Evolutionary conservation across 2,329 filamentous ascomycete genomes (phyloP).

Genomic region (Ascocoryne sarcoides): DNA sequence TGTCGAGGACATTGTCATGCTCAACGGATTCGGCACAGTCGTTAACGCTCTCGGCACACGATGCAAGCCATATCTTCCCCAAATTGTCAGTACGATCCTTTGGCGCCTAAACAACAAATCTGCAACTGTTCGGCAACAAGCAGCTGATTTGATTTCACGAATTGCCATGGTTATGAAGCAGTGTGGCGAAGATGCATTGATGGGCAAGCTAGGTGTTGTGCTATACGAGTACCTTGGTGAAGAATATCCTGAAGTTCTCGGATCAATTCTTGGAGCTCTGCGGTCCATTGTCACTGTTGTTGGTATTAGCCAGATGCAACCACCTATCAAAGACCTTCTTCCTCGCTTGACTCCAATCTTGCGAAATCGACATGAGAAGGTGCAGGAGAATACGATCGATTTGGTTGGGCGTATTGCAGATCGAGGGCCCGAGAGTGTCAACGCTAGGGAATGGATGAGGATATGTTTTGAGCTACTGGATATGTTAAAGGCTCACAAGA

Average conservation of each 20-base stretch:
- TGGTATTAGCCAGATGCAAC: constrained; percentile 96
- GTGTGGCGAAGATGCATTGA: constrained; percentile 89
- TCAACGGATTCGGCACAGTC: constrained; percentile 96
- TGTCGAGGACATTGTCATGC: constrained; percentile 88
- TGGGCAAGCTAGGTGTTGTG: constrained; percentile 90
- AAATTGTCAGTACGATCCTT: constrained; percentile 94
- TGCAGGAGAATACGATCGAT: constrained; percentile 98
- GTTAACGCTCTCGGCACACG: constrained; percentile 89
- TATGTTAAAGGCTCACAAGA: constrained; percentile 99
- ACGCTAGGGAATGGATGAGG: constrained; percentile 98
- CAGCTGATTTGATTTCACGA: constrained; percentile 89
- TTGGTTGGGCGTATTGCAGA: constrained; percentile 96
- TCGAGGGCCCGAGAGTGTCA: constrained; percentile 90
- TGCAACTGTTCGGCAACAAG: constrained; percentile 91
- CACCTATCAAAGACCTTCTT: constrained; percentile 90
- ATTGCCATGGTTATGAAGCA: constrained; percentile 99
- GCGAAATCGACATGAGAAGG: constrained; percentile 96
- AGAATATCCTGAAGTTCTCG: constrained; percentile 95
- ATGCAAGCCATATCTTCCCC: constrained; percentile 92
- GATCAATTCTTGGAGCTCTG: constrained; percentile 89
- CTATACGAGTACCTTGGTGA: constrained; percentile 98
- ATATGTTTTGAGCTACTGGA: constrained; percentile 98
- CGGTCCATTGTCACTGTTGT: constrained; percentile 96
- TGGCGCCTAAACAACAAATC: constrained; percentile 98
- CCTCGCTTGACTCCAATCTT: constrained; percentile 96